Conservation (phyloP, 2,329 filamentous ascomycete genomes). For the Hymenoscyphus occultus region DNA sequence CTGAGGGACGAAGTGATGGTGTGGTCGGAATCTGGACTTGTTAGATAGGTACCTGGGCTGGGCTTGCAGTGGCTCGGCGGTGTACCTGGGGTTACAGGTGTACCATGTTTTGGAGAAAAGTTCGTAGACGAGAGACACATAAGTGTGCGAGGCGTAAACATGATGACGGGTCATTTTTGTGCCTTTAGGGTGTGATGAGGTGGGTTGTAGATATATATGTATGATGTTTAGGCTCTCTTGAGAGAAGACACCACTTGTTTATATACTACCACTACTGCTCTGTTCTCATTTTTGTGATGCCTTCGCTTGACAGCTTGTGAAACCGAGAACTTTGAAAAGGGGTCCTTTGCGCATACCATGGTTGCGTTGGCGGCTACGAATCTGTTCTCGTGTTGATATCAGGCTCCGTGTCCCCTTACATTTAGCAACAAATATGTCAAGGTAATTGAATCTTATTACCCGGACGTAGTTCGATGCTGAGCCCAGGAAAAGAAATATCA, state of each 20-base stretch:
- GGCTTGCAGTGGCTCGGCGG: not conserved
- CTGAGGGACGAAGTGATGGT: slow-evolving; percentile 86
- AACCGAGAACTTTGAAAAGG: too few species aligned
- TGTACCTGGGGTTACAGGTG: not conserved
- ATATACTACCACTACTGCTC: not conserved
- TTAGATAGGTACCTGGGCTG: slow-evolving; percentile 32
- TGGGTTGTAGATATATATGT: slow-evolving; percentile 1
- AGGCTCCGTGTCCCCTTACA: too few species aligned
- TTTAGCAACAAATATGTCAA: too few species aligned
- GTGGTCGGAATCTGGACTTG: slow-evolving; percentile 89
- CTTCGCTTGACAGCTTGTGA: too few species aligned
- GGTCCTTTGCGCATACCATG: too few species aligned
- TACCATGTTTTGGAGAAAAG: not conserved
- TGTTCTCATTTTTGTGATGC: too few species aligned
- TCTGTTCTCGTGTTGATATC: too few species aligned
- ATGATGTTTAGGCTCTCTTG: not conserved
- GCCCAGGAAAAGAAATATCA: too few species aligned
- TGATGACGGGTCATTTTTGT: not conserved
- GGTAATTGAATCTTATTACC: too few species aligned
- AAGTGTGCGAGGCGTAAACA: not conserved
- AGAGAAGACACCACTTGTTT: not conserved
- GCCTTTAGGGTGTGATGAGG: not conserved
- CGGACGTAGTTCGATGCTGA: too few species aligned
- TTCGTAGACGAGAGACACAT: not conserved
- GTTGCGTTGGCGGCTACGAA: too few species aligned